A percentile compares a stretch with the other conserved stretches of the same genome.
Evolutionary conservation across 163 green algal genomes (phyloP).

Genomic region (Scenedesmus sp.): DNA sequence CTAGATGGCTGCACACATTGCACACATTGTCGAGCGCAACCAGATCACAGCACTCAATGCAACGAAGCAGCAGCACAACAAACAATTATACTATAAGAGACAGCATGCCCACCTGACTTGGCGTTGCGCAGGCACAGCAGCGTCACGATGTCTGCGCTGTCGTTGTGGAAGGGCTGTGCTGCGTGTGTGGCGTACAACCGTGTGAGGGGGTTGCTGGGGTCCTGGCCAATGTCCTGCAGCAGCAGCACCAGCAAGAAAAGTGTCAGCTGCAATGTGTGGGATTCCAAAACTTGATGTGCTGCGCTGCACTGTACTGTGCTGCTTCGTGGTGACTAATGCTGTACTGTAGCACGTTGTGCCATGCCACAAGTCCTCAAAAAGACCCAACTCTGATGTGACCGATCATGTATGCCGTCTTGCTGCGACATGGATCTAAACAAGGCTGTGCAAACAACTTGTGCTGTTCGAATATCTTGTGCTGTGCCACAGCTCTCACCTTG

Average conservation of each 20-base stretch:
- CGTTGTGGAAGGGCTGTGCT: conserved; percentile 90
- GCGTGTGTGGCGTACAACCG: conserved; percentile 85
- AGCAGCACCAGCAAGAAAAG: neutral
- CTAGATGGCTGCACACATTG: too few relatives aligned
- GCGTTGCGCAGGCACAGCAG: conserved; percentile 84
- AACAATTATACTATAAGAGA: neutral
- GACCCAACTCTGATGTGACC: too few relatives aligned
- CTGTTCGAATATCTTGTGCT: neutral
- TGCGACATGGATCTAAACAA: neutral
- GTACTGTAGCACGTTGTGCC: too few relatives aligned
- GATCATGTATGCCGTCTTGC: too few relatives aligned
- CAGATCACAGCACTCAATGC: too few relatives aligned
- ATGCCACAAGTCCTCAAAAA: too few relatives aligned
- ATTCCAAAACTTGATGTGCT: too few relatives aligned
- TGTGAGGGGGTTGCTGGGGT: conserved; percentile 76
- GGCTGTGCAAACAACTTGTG: neutral
- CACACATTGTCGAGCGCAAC: too few relatives aligned
- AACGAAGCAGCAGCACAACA: too few relatives aligned
- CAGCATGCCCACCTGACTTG: conserved; percentile 55
- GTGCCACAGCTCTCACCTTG: conserved; percentile 51
- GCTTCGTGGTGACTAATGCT: too few relatives aligned
- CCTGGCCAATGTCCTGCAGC: conserved; percentile 75
- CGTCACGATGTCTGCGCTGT: conserved; percentile 59
- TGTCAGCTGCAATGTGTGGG: neutral
- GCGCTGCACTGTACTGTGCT: too few relatives aligned